Percentiles rank a stretch among this genome's conserved stretches.
Evolutionary conservation across 2,329 filamentous ascomycete genomes (phyloP).

Genomic region (Curvularia lunata): DNA sequence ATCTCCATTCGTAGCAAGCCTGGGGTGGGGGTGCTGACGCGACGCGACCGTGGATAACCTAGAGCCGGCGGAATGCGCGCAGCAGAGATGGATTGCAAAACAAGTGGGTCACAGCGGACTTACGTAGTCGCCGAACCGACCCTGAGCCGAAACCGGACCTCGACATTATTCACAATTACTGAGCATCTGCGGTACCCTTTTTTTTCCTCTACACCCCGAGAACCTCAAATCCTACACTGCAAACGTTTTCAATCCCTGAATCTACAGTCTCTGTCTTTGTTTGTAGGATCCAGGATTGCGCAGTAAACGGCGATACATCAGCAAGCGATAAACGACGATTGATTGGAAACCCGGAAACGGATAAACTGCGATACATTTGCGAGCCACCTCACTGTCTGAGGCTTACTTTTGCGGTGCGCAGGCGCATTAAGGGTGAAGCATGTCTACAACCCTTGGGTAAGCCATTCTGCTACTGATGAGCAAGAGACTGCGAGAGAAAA

Average conservation of each 20-base stretch:
- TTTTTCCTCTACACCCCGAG: background rate
- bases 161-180: conserved; percentile 23
- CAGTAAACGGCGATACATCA: conserved; percentile 8
- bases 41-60: conserved; percentile 13
- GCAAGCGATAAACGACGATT: background rate
- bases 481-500: background rate
- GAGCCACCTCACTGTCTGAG: background rate
- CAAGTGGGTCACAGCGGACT: conserved; percentile 10
- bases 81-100: conserved; percentile 6
- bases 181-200: conserved; percentile 8
- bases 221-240: background rate
- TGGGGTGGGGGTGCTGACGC: background rate
- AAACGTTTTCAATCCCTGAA: background rate
- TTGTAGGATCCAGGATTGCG: background rate
- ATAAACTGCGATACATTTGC: background rate
- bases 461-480: conserved; percentile 2
- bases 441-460: conserved; percentile 59
- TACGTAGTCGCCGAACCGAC: background rate
- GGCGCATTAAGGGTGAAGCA: conserved; percentile 31
- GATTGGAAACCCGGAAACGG: background rate
- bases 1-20: conserved; percentile 7
- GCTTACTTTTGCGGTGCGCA: background rate
- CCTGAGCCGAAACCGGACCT: conserved; percentile 22
- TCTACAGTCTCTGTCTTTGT: background rate
- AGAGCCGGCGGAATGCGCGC: conserved; percentile 24